Base-by-base conservation (phyloP, 352 stramenopile species). In the Peronospora destructor region DNA sequence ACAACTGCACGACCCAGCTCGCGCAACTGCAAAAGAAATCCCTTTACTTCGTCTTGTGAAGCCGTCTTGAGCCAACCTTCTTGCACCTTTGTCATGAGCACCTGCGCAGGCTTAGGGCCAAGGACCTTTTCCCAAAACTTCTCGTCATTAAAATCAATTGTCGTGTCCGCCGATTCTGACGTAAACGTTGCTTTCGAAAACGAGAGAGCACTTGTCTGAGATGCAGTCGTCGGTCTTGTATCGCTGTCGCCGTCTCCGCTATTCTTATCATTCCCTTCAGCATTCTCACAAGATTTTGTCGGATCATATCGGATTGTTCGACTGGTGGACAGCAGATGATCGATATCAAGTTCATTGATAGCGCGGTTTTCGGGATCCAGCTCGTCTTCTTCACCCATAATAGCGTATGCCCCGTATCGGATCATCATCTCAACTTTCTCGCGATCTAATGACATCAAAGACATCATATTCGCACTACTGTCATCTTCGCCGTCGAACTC, bases 391-490 rank as follows among this genome's bases (percentile, higher is more conserved):
- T 98, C 91, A 53, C 97, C 94, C 63, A 98, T 90, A 47, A 95
- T 93, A 44, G 94, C 95, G 72, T 99, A 99, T 17, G 96, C 96
- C 39, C 97, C 97, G 53, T 97, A 95, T 12, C 84, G 85, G 59
- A 98, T 98, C 59, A 99, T 95, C 59, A 99, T 91, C 49, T 98
- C 87, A 45, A 99, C 96, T 79, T 99, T 98, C 55, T 99, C 95
- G 50, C 97, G 89, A 55, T 97, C 93, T 42, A 95, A 66, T 14
- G 89, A 94, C 72, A 95, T 95, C 30, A 96, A 65, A 37, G 85
- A 93, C 76, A 91, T 89, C 77, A 92, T 95, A 57, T 90, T 93
- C 25, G 84, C 73, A 26, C 90, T 85, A 61, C 91, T 90, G 35
- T 97, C 90, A 44, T 98, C 89, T 49, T 97, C 89, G 53, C 95